Percentiles rank a stretch among this genome's conserved stretches.
Conservation (phyloP, 2,329 filamentous ascomycete species). For the Colletotrichum sp. region DNA sequence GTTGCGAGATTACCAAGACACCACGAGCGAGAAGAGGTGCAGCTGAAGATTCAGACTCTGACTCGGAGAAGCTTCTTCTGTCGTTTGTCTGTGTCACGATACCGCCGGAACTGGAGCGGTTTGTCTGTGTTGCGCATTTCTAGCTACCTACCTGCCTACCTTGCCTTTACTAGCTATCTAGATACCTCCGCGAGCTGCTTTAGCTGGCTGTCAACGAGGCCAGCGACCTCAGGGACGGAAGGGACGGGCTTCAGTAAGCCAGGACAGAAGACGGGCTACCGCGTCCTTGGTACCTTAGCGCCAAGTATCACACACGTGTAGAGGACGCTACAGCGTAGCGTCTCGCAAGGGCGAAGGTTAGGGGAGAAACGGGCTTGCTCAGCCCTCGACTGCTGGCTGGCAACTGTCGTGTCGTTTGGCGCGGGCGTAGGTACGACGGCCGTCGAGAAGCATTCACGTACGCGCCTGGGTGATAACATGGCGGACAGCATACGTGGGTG, state of each 20-base stretch:
- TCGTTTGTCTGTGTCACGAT: neutral
- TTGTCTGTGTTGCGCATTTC: neutral
- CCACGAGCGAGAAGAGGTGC: neutral
- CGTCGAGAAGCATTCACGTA: neutral
- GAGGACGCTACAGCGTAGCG: slow-evolving; percentile 1
- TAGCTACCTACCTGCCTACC: neutral
- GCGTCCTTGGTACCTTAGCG: slow-evolving; percentile 9
- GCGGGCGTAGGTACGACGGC: neutral
- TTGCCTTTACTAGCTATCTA: neutral
- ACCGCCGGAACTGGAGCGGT: neutral
- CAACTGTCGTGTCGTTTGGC: neutral
- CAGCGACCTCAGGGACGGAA: neutral
- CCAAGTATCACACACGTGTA: slow-evolving; percentile 14
- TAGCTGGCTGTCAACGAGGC: neutral
- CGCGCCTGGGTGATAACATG: neutral
- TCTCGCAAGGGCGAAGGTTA: slow-evolving; percentile 10
- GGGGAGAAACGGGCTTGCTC: slow-evolving; percentile 8
- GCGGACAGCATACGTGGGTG: neutral
- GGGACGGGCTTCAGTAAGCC: neutral
- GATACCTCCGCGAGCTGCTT: neutral
- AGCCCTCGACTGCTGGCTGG: neutral
- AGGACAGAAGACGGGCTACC: neutral
- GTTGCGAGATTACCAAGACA: slow-evolving; percentile 17
- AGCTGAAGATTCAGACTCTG: neutral
- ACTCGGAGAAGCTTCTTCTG: neutral